Percentiles rank a stretch among this genome's conserved stretches.
Evolutionary conservation across 2,329 filamentous ascomycete species (phyloP).

Genomic region (Aquanectria penicillioides): DNA sequence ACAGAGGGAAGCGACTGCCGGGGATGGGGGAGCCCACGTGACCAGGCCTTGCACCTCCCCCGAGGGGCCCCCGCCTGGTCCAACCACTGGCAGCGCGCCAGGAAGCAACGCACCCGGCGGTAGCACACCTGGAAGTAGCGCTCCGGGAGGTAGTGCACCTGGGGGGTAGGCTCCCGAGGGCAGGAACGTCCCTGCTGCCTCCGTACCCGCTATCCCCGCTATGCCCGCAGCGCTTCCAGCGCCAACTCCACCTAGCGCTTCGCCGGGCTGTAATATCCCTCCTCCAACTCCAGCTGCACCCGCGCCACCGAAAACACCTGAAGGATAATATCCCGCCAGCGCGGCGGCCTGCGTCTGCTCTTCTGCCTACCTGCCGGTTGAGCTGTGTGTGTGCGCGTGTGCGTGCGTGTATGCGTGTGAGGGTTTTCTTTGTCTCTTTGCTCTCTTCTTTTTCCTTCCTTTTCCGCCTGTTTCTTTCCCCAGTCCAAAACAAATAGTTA

Average conservation of each 20-base stretch:
- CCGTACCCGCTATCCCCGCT: slow-evolving; percentile 4
- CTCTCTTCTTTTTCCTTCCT: neutral
- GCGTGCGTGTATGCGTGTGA: too few species aligned
- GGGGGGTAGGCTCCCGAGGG: too few species aligned
- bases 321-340: slow-evolving; percentile 29
- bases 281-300: too few species aligned
- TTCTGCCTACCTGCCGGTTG: slow-evolving; percentile 4
- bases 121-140: too few species aligned
- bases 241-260: neutral
- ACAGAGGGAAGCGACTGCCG: neutral
- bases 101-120: too few species aligned
- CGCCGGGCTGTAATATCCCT: too few species aligned
- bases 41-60: neutral
- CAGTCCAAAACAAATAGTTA: too few species aligned
- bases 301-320: slow-evolving; percentile 27
- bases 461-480: too few species aligned
- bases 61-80: slow-evolving; percentile 1
- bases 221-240: neutral
- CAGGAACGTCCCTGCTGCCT: slow-evolving; percentile 10
- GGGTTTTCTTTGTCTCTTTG: too few species aligned
- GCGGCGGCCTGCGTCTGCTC: slow-evolving; percentile 12
- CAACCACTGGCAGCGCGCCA: too few species aligned
- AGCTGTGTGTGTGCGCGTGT: too few species aligned
- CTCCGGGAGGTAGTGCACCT: too few species aligned
- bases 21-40: slow-evolving; percentile 12